These are phyloP conservation scores for Phyllosticta paracitricarpa DNA, from an alignment of 2,329 filamentous ascomycete species.

Conservation along the genomic window DNA sequence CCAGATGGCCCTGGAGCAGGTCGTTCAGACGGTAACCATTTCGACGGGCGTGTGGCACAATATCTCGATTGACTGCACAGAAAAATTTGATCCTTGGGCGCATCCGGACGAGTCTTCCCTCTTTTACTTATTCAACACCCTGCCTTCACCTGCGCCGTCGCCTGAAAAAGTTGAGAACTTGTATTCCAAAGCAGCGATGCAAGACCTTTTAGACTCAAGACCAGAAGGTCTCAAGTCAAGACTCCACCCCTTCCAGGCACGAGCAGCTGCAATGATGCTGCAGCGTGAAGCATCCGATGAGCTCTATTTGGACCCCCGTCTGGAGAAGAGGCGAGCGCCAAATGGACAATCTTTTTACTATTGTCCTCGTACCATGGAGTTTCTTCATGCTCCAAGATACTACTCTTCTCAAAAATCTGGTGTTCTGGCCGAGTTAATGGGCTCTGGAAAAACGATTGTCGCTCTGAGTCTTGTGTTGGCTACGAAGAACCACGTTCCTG, in stretches of 20 bases:
- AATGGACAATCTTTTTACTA: constrained; percentile 57
- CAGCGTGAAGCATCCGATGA: constrained; percentile 62
- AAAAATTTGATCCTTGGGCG: constrained; percentile 31
- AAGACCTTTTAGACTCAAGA: constrained; percentile 40
- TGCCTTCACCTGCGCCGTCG: constrained; percentile 58
- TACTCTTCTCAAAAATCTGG: constrained; percentile 71
- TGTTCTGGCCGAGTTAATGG: constrained; percentile 71
- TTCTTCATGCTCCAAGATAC: constrained; percentile 55
- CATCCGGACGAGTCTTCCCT: constrained; percentile 43
- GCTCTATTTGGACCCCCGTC: constrained; percentile 61
- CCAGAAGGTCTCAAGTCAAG: constrained; percentile 48
- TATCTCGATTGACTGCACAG: constrained; percentile 13
- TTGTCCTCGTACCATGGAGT: constrained; percentile 52
- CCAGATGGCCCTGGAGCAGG: constrained; percentile 33
- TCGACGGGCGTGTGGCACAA: constrained; percentile 45
- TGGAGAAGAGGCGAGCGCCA: constrained; percentile 52
- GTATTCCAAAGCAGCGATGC: constrained; percentile 45
- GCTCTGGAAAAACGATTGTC: constrained; percentile 76
- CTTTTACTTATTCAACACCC: constrained; percentile 61
- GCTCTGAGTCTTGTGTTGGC: constrained; percentile 63
- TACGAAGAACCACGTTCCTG: constrained; percentile 58
- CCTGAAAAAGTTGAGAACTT: constrained; percentile 39
- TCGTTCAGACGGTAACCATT: constrained; percentile 49
- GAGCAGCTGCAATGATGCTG: constrained; percentile 74
- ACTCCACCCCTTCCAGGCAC: constrained; percentile 69